Base-by-base conservation (phyloP, 495 filamentous ascomycete species). In the Saxophila tyrrhenica region DNA sequence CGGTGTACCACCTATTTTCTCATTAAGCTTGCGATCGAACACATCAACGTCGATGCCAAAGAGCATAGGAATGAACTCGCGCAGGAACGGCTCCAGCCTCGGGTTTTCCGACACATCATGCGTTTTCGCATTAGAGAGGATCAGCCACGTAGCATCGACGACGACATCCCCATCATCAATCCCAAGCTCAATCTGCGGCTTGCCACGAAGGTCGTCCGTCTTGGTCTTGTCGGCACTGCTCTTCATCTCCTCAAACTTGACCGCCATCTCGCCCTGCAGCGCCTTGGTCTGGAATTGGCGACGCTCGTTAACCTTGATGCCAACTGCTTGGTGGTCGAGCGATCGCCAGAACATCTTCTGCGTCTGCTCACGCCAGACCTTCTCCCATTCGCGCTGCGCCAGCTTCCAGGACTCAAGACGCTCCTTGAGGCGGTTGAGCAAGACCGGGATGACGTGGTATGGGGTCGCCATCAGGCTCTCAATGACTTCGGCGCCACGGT, bases 361-460 rank as follows among this genome's bases (percentile, higher is more conserved):
- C 42, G 89, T 96, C 68, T 96, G 92, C 52, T 84, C 82, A 52
- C 89, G 87, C 94, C 94, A 99, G 21, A 97, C 87, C 67, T 96
- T 97, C 69, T 97, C 89, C 94, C 94, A 99, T 65, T 97, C 94
- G 22, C 92, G 87, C 77, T 87, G 58, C 25, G 87, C 87, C 39
- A 89, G 86, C 58, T 94, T 87, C 94, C 94, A 99, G 62, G 95
- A 89, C 66, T 97, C 92, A 39, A 89, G 84, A 60, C 95, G 95
- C 60, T 89, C 83, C 70, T 95, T 95, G 52, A 96, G 72, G 15
- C 94, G 81, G 43, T 82, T 83, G 49, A 97, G 73, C 17, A 99
- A 80, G 35, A 95, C 78, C 0, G 94, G 90, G 2, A 97, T 76
- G 8, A 95, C 89, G 20, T 80, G 78, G 58, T 81, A 85, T 13